phyloP scores from a whole-genome alignment of 2,329 filamentous ascomycete species.

The Aureobasidium namibiae region DNA sequence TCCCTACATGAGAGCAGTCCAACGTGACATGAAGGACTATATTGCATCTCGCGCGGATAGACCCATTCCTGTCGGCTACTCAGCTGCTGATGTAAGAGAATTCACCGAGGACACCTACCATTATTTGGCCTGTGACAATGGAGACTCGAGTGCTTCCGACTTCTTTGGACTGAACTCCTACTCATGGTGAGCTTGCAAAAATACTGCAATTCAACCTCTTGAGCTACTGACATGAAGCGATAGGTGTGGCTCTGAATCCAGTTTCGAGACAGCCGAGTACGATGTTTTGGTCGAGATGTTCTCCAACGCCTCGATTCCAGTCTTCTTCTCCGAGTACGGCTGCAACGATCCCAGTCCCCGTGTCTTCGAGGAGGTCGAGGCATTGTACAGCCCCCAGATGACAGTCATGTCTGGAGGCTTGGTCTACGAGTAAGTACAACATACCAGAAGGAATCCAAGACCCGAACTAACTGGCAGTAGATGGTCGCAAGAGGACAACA shows the following conservation, averaged over 20 bases:
- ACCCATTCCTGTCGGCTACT: conserved; percentile 59
- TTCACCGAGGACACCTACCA: conserved; percentile 67
- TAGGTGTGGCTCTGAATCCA: conserved; percentile 49
- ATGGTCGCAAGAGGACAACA: conserved; percentile 62
- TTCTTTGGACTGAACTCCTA: conserved; percentile 71
- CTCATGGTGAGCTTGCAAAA: conserved; percentile 50
- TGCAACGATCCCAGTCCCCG: conserved; percentile 68
- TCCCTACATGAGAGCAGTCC: conserved; percentile 53
- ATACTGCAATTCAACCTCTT: not conserved
- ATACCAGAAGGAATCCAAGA: no score
- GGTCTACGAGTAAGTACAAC: conserved; percentile 54
- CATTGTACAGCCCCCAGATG: conserved; percentile 67
- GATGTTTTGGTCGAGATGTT: conserved; percentile 58
- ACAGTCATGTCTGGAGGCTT: conserved; percentile 65
- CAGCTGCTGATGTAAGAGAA: conserved; percentile 64
- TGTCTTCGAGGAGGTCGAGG: conserved; percentile 64
- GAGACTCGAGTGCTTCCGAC: conserved; percentile 55
- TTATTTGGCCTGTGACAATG: conserved; percentile 59
- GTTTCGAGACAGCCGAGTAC: conserved; percentile 55
- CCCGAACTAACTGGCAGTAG: not conserved
- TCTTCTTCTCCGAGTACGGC: conserved; percentile 78
- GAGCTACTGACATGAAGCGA: not conserved
- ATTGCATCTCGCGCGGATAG: conserved; percentile 51
- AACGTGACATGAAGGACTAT: conserved; percentile 61
- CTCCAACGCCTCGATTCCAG: conserved; percentile 56